These are phyloP conservation scores for Salix exigua DNA, from an alignment of 345 rosid species.

Conservation along the genomic window DNA sequence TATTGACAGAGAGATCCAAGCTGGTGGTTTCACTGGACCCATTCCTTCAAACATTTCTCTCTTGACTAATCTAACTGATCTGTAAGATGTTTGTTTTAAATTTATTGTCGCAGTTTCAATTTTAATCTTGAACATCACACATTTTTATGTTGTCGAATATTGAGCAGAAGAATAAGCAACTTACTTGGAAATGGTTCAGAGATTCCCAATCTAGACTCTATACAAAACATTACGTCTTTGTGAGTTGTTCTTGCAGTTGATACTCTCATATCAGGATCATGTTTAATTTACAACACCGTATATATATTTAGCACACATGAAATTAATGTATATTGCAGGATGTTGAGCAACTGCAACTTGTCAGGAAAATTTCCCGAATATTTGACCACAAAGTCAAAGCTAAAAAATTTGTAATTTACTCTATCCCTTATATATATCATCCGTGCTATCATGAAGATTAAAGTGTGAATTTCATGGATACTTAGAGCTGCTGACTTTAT, in stretches of 20 bases:
- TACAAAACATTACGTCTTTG: neutral
- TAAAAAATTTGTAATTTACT: conserved; percentile 3
- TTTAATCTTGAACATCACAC: neutral
- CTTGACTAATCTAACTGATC: neutral
- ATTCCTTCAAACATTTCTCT: conserved; percentile 9
- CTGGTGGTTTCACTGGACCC: conserved; percentile 18
- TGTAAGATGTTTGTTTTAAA: conserved; percentile 8
- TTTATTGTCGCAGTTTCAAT: neutral
- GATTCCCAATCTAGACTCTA: neutral
- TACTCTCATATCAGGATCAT: neutral
- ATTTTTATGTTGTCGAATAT: neutral
- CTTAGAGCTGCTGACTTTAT: neutral
- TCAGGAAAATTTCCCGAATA: neutral
- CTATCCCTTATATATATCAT: neutral
- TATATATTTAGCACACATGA: neutral
- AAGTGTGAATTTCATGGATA: neutral
- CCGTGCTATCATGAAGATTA: neutral
- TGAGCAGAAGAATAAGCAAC: conserved; percentile 13
- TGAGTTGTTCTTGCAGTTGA: conserved; percentile 2
- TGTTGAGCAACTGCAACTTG: conserved; percentile 16
- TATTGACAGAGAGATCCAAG: conserved; percentile 15
- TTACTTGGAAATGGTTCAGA: conserved; percentile 9
- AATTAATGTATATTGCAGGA: conserved; percentile 1
- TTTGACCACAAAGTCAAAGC: neutral
- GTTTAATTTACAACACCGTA: neutral